These are phyloP conservation scores for Alternaria consortialis DNA, from an alignment of 2,329 filamentous ascomycete species.

Conservation along the genomic window DNA sequence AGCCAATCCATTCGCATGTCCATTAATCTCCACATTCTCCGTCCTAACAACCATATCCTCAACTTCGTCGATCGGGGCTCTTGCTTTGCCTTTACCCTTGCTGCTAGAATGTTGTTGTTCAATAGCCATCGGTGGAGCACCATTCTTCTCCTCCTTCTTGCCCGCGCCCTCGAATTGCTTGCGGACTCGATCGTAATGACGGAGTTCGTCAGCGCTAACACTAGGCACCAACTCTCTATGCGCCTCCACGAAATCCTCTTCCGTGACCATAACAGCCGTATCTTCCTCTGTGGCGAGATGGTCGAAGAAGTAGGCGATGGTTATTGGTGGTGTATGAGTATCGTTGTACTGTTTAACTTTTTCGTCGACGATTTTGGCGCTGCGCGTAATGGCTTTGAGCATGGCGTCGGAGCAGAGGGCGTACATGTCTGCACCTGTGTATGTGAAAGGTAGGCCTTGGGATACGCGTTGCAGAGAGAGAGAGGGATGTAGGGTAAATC, in stretches of 20 bases:
- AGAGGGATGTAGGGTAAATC: slow-evolving; percentile 83
- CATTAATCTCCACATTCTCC: slow-evolving; percentile 49
- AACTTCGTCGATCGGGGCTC: slow-evolving; percentile 36
- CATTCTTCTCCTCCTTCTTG: slow-evolving; percentile 55
- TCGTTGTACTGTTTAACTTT: slow-evolving; percentile 78
- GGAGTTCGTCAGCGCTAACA: slow-evolving; percentile 89
- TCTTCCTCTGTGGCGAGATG: slow-evolving; percentile 85
- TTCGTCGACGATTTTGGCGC: slow-evolving; percentile 81
- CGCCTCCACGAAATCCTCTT: slow-evolving; percentile 85
- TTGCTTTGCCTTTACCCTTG: slow-evolving; percentile 44
- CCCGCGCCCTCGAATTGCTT: slow-evolving; percentile 78
- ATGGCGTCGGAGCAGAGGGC: slow-evolving; percentile 97
- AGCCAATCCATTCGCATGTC: slow-evolving; percentile 2
- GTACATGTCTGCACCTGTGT: slow-evolving; percentile 97
- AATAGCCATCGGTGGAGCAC: not conserved
- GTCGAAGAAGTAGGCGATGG: slow-evolving; percentile 95
- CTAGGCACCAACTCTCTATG: slow-evolving; percentile 88
- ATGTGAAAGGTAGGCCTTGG: slow-evolving; percentile 85
- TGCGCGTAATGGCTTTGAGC: slow-evolving; percentile 96
- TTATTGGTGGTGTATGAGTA: slow-evolving; percentile 62
- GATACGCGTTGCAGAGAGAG: slow-evolving; percentile 80
- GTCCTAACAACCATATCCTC: slow-evolving; percentile 55
- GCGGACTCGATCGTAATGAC: slow-evolving; percentile 88
- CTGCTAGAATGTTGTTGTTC: not conserved
- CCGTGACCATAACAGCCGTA: slow-evolving; percentile 84